These are phyloP conservation scores for Barnettozyma vustinii DNA, from an alignment of 805 yeast species.

Conservation along the genomic window DNA sequence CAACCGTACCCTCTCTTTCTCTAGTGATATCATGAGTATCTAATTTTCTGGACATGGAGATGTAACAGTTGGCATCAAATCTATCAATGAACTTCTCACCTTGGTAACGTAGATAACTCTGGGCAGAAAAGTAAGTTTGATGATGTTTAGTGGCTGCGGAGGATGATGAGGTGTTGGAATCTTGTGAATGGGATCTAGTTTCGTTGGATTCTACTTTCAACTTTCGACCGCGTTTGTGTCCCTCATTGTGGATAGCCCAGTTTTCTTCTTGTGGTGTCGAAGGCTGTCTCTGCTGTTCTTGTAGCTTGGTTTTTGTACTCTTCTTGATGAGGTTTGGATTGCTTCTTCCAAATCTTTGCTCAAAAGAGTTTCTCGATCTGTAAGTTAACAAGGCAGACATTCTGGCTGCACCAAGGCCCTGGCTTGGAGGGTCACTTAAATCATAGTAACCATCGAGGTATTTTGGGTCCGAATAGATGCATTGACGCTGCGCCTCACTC, in stretches of 20 bases:
- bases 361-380: constrained; percentile 88
- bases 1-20: constrained; percentile 47
- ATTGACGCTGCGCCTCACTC: constrained; percentile 98
- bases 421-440: constrained; percentile 70
- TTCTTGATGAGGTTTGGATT: constrained; percentile 39
- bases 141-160: constrained; percentile 26
- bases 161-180: constrained; percentile 27
- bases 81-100: constrained; percentile 85
- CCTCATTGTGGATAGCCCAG: constrained; percentile 87
- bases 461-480: constrained; percentile 92
- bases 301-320: constrained; percentile 4
- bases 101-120: constrained; percentile 89
- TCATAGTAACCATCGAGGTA: constrained; percentile 86
- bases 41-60: constrained; percentile 85
- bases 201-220: constrained; percentile 5
- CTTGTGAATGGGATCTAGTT: background rate
- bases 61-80: constrained; percentile 96
- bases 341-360: constrained; percentile 84
- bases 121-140: constrained; percentile 83
- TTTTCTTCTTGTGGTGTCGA: constrained; percentile 59
- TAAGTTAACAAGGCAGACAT: constrained; percentile 95
- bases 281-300: constrained; percentile 30
- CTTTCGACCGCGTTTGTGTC: constrained; percentile 38
- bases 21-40: constrained; percentile 95
- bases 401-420: constrained; percentile 93